Percentiles rank a stretch among this genome's conserved stretches.
These are phyloP conservation scores for Schizosaccharomyces osmophilus DNA, from an alignment of 805 yeast genomes.

Conservation along the genomic window DNA sequence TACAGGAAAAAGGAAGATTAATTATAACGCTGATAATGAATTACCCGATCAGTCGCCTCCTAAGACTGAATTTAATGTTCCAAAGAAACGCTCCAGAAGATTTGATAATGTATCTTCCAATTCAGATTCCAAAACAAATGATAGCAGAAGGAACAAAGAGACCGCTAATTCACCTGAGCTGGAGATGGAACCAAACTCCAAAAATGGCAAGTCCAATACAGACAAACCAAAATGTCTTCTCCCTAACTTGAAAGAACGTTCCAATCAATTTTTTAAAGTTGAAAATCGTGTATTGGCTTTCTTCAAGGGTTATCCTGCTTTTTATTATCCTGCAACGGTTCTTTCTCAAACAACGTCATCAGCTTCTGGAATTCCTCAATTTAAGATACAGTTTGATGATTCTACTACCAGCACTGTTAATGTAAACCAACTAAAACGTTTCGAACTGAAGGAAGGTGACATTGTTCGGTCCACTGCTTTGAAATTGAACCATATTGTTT, in stretches of 20 bases:
- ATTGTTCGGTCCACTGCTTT: neutral
- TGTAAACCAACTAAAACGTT: neutral
- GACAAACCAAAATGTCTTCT: neutral
- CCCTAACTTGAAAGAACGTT: neutral
- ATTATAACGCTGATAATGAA: too few relatives aligned
- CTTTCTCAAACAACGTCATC: neutral
- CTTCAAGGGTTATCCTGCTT: neutral
- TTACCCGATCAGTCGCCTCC: too few relatives aligned
- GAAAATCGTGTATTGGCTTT: neutral
- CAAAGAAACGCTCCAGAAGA: too few relatives aligned
- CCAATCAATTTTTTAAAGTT: neutral
- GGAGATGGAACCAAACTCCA: too few relatives aligned
- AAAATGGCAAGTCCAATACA: too few relatives aligned
- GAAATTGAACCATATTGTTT: neutral
- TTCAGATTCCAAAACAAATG: too few relatives aligned
- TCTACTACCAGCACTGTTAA: neutral
- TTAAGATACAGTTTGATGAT: neutral
- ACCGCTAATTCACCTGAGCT: too few relatives aligned
- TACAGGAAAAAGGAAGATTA: too few relatives aligned
- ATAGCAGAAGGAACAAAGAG: too few relatives aligned
- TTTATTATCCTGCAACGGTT: neutral
- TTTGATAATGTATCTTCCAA: too few relatives aligned
- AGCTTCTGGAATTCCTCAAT: neutral
- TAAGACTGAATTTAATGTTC: too few relatives aligned
- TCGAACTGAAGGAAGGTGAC: neutral